Base-by-base conservation (phyloP, 805 yeast species). In the Spathaspora sp. region DNA sequence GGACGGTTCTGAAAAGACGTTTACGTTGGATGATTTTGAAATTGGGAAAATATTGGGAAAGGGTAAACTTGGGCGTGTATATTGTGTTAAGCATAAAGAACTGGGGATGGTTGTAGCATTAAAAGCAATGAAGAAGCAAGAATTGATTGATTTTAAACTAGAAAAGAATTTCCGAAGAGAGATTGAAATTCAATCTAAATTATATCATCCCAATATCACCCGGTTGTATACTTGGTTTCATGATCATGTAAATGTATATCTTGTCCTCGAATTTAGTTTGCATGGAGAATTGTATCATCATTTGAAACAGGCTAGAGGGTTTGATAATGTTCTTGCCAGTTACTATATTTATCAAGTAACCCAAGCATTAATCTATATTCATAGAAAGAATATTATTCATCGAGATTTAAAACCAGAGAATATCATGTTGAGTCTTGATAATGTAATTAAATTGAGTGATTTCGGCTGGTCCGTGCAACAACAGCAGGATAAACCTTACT, bases 321-420 rank as follows among this genome's bases (percentile, higher is more conserved):
- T 94, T 60, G 79, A 82, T 56, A 92, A 91, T 59, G 73, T 77
- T 11, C 73, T 80, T 9, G 96, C 97, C 1, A 85, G 94, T 1
- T 78, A 82, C 62, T 93, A 88, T 67, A 83, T 90, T 6, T 83
- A 73, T 56, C 98, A 94, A 65, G 87, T 91, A 67, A 86, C 97
- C 0, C 77, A 79, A 42, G 97, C 96, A 0, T 77, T 93, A 46
- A 68, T 75, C 9, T 89, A 91, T 62, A 72, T 94, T 56, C 98
- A 93, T 67, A 71, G 79, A 35, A 88, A 86, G 60, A 82, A 86
- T 57, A 83, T 94, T 44, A 87, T 93, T 26, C 99, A 93, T 63
- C 78, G 98, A 54, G 99, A 93, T 64, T 82, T 93, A 57, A 93
- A 93, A 67, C 98, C 98, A 0, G 98, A 94, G 64, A 93, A 93